Conservation (phyloP, 2,329 filamentous ascomycete species). For the Teratosphaeria pseudoeucalypti region DNA sequence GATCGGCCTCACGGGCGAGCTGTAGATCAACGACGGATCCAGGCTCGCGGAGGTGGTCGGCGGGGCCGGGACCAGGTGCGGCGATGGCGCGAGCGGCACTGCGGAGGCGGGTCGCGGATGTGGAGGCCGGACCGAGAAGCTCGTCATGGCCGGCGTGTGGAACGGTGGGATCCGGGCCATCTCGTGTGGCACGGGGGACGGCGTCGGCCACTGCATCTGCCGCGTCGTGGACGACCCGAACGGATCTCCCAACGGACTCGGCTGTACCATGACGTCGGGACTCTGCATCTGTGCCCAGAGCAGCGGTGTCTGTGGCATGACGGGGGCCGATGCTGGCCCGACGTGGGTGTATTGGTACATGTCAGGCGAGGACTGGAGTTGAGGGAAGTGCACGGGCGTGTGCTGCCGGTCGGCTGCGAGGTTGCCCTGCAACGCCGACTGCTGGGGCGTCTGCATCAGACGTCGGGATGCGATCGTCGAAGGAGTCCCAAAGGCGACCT, state of each 20-base stretch:
- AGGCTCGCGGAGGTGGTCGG: slow-evolving; percentile 29
- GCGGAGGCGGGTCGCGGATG: slow-evolving; percentile 18
- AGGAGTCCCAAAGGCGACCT: slow-evolving; percentile 33
- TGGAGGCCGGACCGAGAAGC: slow-evolving; percentile 18
- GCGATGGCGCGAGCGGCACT: not conserved
- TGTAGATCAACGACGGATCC: slow-evolving; percentile 37
- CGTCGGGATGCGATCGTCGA: slow-evolving; percentile 24
- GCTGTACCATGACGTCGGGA: slow-evolving; percentile 5
- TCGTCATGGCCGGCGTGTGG: slow-evolving; percentile 22
- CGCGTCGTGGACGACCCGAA: slow-evolving; percentile 15
- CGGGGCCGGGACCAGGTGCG: not conserved
- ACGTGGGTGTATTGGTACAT: slow-evolving; percentile 43
- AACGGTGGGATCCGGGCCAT: slow-evolving; percentile 13
- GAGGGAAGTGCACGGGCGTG: slow-evolving; percentile 39
- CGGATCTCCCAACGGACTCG: slow-evolving; percentile 18
- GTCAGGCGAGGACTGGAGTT: slow-evolving; percentile 48
- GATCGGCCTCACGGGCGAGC: slow-evolving; percentile 21
- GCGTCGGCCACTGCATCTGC: slow-evolving; percentile 10
- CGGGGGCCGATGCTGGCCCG: slow-evolving; percentile 47
- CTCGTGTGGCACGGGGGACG: slow-evolving; percentile 4
- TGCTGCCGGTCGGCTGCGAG: slow-evolving; percentile 11
- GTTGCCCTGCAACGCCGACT: slow-evolving; percentile 4
- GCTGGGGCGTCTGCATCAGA: slow-evolving; percentile 19
- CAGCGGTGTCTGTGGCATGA: slow-evolving; percentile 44
- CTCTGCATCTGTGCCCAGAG: slow-evolving; percentile 26